These are phyloP conservation scores for Brassica balearica DNA, from an alignment of 441 rosid species.

Conservation along the genomic window DNA sequence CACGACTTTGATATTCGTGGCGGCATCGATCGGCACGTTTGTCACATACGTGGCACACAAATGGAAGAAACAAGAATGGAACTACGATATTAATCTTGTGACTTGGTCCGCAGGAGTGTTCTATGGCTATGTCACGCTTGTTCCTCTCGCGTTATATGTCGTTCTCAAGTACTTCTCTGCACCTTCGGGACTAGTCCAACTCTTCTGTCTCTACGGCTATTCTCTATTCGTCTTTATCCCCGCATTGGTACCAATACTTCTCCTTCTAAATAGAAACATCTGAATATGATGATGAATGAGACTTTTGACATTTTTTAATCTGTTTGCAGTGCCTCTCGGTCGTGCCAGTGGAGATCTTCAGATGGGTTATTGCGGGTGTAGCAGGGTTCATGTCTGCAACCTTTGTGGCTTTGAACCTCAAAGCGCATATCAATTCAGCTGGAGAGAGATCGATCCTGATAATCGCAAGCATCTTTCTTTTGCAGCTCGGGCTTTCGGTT, in stretches of 20 bases:
- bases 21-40: slow-evolving; percentile 26
- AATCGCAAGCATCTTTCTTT: slow-evolving; percentile 84
- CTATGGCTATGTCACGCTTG: slow-evolving; percentile 78
- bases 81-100: slow-evolving; percentile 57
- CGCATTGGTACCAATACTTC: slow-evolving; percentile 66
- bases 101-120: slow-evolving; percentile 96
- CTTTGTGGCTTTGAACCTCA: slow-evolving; percentile 89
- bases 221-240: slow-evolving; percentile 90
- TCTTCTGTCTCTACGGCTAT: slow-evolving; percentile 66
- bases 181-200: slow-evolving; percentile 75
- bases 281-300: not conserved
- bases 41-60: slow-evolving; percentile 29
- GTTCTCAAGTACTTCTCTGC: slow-evolving; percentile 94
- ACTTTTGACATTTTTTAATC: slow-evolving; percentile 35
- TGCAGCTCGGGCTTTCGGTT: slow-evolving; percentile 91
- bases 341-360: slow-evolving; percentile 88
- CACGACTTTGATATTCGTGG: slow-evolving; percentile 27
- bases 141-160: slow-evolving; percentile 74
- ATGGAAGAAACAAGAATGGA: slow-evolving; percentile 34
- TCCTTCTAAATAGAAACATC: slow-evolving; percentile 11
- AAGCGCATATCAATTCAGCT: slow-evolving; percentile 87
- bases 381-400: slow-evolving; percentile 99
- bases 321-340: slow-evolving; percentile 89
- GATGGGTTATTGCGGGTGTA: slow-evolving; percentile 92
- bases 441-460: slow-evolving; percentile 97